A percentile compares a stretch with the other conserved stretches of the same genome.
phyloP scores from a whole-genome alignment of 108 stramenopile species.

The Chaetoceros muelleri region DNA sequence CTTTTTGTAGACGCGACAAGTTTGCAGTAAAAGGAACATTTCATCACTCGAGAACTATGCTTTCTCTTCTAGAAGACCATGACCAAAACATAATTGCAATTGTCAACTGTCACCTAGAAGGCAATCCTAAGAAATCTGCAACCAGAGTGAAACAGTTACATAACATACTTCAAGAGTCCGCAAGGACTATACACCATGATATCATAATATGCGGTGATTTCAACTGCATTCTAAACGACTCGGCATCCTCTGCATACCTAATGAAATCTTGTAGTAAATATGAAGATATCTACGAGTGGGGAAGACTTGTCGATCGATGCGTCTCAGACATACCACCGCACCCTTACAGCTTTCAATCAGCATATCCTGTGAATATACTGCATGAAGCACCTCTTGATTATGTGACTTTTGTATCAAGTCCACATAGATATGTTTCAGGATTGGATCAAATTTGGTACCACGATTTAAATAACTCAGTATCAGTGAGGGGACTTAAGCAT shows the following conservation, averaged over 20 bases:
- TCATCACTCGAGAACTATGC: slow-evolving; percentile 27
- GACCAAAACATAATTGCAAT: neutral
- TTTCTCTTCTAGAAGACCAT: slow-evolving; percentile 16
- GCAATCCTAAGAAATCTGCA: neutral
- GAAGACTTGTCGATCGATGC: neutral
- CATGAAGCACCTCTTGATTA: neutral
- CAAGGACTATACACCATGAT: neutral
- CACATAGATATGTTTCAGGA: neutral
- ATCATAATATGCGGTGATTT: neutral
- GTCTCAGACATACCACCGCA: neutral
- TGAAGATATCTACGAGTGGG: neutral
- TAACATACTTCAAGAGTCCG: neutral
- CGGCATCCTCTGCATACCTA: neutral
- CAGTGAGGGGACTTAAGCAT: neutral
- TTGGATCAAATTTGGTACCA: slow-evolving; percentile 1
- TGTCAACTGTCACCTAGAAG: neutral
- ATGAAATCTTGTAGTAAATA: neutral
- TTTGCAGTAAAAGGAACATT: slow-evolving; percentile 5
- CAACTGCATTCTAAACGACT: neutral
- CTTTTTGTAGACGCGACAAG: slow-evolving; percentile 12
- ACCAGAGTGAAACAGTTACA: neutral
- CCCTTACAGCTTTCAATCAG: neutral
- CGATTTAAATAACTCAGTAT: neutral
- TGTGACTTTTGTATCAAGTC: slow-evolving; percentile 11
- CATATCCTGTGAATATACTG: neutral